Conservation (phyloP, 805 yeast genomes). For the Starmerella bombicola region DNA sequence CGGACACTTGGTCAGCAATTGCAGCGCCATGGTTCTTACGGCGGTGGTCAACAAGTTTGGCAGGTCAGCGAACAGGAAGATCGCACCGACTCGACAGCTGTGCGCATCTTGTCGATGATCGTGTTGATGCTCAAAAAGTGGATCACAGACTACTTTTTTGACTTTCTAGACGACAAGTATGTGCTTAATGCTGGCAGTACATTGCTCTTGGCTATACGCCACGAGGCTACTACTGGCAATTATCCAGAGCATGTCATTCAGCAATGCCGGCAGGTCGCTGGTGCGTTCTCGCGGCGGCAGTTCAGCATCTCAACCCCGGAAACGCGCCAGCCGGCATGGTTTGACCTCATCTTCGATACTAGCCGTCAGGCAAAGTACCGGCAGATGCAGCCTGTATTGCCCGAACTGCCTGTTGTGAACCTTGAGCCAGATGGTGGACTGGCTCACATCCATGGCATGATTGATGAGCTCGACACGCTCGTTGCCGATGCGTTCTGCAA, state of each 20-base stretch:
- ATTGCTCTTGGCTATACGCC: slow-evolving; percentile 4
- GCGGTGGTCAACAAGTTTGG: slow-evolving; percentile 6
- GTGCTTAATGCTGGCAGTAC: slow-evolving; percentile 35
- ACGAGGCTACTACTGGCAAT: slow-evolving; percentile 3
- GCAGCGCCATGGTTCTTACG: background rate
- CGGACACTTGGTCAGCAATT: background rate
- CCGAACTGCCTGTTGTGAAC: slow-evolving; percentile 12
- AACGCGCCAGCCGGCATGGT: slow-evolving; percentile 3
- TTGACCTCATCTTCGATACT: background rate
- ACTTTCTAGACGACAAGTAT: slow-evolving; percentile 55
- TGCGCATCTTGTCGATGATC: slow-evolving; percentile 70
- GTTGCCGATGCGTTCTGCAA: slow-evolving; percentile 45
- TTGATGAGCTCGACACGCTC: slow-evolving; percentile 51
- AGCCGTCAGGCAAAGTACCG: background rate
- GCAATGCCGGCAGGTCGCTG: background rate
- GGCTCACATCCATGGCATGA: slow-evolving; percentile 41
- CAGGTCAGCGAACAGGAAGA: slow-evolving; percentile 3
- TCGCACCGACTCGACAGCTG: slow-evolving; percentile 34
- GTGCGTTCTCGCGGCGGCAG: slow-evolving; percentile 8
- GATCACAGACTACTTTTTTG: slow-evolving; percentile 58
- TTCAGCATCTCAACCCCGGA: slow-evolving; percentile 2
- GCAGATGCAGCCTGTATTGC: background rate
- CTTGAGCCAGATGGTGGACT: slow-evolving; percentile 15
- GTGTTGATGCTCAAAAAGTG: slow-evolving; percentile 63
- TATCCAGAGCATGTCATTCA: slow-evolving; percentile 8